Base-by-base conservation (phyloP, 371 early-diverging fungal species). In the Actinomucor elegans region DNA sequence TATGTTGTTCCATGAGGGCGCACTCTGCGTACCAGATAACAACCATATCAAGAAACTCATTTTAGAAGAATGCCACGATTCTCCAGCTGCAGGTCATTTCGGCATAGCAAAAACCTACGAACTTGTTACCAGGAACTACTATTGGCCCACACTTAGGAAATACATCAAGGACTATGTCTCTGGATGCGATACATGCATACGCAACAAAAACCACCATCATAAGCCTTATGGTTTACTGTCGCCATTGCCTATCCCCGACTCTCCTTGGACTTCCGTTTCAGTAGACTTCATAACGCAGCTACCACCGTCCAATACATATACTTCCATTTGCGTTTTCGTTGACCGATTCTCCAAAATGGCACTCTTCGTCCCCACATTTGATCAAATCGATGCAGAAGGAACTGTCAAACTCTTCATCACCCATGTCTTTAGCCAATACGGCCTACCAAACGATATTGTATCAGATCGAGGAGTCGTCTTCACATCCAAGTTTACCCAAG, bases 31-130 rank as follows among this genome's bases (percentile, higher is more conserved):
- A n/a, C n/a, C n/a, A n/a, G n/a, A n/a, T n/a, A n/a, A n/a, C n/a
- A n/a, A n/a, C n/a, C n/a, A n/a, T n/a, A n/a, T n/a, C n/a, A n/a
- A n/a, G n/a, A n/a, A n/a, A n/a, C n/a, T n/a, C n/a, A n/a, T n/a
- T n/a, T n/a, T n/a, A n/a, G n/a, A n/a, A n/a, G n/a, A n/a, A n/a
- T n/a, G n/a, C n/a, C n/a, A n/a, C n/a, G n/a, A n/a, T n/a, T n/a
- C n/a, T n/a, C n/a, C n/a, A n/a, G n/a, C n/a, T n/a, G n/a, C n/a
- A 34, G 79, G 83, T 9, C 81, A 86, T 47, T 69, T 70, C 41
- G 83, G 79, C 5, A 52, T 44, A 20, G 58, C 63, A 3, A 77
- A 71, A 45, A 83, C 79, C 0, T 60, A 54, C 29, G 69, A 77
- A 15, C 33, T 61, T 4, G 46, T 83, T 0, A 4, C 55, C 0